phyloP scores from a whole-genome alignment of 1,284 basidiomycete genomes.

The Malassezia slooffiae region DNA sequence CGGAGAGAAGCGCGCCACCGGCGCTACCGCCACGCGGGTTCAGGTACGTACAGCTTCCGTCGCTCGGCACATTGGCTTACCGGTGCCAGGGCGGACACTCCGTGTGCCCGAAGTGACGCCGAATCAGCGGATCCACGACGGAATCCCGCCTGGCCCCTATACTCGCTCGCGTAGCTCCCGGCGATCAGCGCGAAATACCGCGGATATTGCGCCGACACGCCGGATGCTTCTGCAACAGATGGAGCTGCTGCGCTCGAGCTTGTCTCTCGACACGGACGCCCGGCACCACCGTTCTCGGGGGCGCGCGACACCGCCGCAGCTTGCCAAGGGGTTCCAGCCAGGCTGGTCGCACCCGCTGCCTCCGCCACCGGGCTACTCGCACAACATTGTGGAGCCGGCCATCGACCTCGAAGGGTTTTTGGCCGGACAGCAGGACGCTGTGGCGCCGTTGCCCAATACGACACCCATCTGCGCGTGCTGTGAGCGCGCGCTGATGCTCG shows the following conservation, averaged over 20 bases:
- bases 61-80: too few species aligned
- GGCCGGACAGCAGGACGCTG: slow-evolving; percentile 27
- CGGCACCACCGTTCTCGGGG: too few species aligned
- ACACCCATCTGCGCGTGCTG: slow-evolving; percentile 38
- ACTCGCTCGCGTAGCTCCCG: slow-evolving; percentile 1
- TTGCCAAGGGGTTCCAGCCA: slow-evolving; percentile 21
- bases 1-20: too few species aligned
- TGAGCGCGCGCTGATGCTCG: slow-evolving; percentile 24
- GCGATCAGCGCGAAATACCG: too few species aligned
- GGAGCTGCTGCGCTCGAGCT: slow-evolving; percentile 7
- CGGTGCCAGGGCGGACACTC: too few species aligned
- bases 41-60: too few species aligned
- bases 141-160: slow-evolving; percentile 17
- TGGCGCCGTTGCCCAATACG: slow-evolving; percentile 31
- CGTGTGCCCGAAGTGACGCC: slow-evolving; percentile 6
- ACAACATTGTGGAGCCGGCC: slow-evolving; percentile 34
- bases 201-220: too few species aligned
- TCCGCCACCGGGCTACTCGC: slow-evolving; percentile 18
- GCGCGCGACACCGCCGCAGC: slow-evolving; percentile 14
- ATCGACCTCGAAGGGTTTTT: slow-evolving; percentile 34
- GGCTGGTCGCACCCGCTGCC: slow-evolving; percentile 27
- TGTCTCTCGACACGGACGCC: too few species aligned
- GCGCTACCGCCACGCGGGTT: too few species aligned
- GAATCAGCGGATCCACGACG: slow-evolving; percentile 15
- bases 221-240: slow-evolving; percentile 8